Percentiles rank a stretch among this genome's conserved stretches.
Conservation (phyloP, 495 filamentous ascomycete genomes). For the Cudoniella acicularis region DNA sequence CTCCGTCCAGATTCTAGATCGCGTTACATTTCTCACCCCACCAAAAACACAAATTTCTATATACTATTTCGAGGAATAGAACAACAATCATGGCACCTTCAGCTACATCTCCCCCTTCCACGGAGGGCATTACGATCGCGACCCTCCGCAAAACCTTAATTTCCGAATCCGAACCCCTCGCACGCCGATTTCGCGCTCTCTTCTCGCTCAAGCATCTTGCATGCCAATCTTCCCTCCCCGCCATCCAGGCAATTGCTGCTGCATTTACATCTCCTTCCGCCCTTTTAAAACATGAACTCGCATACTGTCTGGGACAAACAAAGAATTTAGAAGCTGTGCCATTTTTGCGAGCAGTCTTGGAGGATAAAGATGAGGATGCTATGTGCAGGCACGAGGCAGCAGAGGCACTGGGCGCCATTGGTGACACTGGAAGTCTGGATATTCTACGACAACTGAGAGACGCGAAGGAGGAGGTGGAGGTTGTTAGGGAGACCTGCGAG, state of each 20-base stretch:
- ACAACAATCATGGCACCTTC: slow-evolving; percentile 16
- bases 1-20: neutral
- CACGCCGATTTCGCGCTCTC: slow-evolving; percentile 89
- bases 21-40: neutral
- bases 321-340: slow-evolving; percentile 69
- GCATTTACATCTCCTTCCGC: slow-evolving; percentile 81
- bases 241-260: slow-evolving; percentile 90
- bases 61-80: neutral
- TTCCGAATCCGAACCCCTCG: slow-evolving; percentile 75
- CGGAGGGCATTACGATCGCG: slow-evolving; percentile 13
- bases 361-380: slow-evolving; percentile 73
- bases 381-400: slow-evolving; percentile 98
- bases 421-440: slow-evolving; percentile 64
- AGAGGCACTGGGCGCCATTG: slow-evolving; percentile 89
- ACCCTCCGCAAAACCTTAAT: slow-evolving; percentile 63
- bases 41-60: neutral
- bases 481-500: slow-evolving; percentile 94
- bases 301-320: slow-evolving; percentile 95
- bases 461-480: slow-evolving; percentile 63
- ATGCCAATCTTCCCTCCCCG: slow-evolving; percentile 60
- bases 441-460: slow-evolving; percentile 69
- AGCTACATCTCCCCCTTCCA: slow-evolving; percentile 14
- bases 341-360: slow-evolving; percentile 70
- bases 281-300: slow-evolving; percentile 89
- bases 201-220: slow-evolving; percentile 97